Percentiles rank a stretch among this genome's conserved stretches.
Conservation (phyloP, 768 basidiomycete species). For the Thelephora aurantiotincta region DNA sequence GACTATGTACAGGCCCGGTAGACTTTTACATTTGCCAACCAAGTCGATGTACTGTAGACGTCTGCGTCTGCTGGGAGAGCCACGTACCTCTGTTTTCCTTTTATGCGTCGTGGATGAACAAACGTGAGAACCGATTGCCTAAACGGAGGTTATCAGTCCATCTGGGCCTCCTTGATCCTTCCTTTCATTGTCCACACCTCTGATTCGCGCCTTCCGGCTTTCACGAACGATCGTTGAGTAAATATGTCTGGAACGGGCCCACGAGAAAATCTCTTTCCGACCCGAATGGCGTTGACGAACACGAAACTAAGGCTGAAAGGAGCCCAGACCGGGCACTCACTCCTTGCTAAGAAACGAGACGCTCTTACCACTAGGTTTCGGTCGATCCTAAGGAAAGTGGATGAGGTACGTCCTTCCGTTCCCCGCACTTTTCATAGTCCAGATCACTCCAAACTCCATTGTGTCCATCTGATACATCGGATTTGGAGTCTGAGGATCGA, state of each 20-base stretch:
- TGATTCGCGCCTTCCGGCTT: too few relatives aligned
- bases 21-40: conserved; percentile 2
- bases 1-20: conserved; percentile 78
- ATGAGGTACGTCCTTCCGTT: conserved; percentile 51
- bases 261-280: conserved; percentile 91
- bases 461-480: not conserved
- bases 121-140: too few relatives aligned
- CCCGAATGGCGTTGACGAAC: conserved; percentile 92
- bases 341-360: conserved; percentile 96
- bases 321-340: conserved; percentile 88
- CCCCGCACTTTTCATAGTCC: not conserved
- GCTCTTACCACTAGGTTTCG: conserved; percentile 91
- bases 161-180: too few relatives aligned
- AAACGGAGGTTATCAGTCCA: too few relatives aligned
- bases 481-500: too few relatives aligned
- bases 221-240: too few relatives aligned
- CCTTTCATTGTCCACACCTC: too few relatives aligned
- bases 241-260: conserved; percentile 82
- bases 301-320: conserved; percentile 83
- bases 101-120: too few relatives aligned
- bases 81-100: too few relatives aligned
- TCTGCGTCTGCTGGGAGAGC: too few relatives aligned
- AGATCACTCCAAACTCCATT: not conserved
- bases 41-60: too few relatives aligned
- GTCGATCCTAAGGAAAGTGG: conserved; percentile 90